Evolutionary conservation across 2,329 filamentous ascomycete genomes (phyloP).

Genomic region (Aspergillus sp.): DNA sequence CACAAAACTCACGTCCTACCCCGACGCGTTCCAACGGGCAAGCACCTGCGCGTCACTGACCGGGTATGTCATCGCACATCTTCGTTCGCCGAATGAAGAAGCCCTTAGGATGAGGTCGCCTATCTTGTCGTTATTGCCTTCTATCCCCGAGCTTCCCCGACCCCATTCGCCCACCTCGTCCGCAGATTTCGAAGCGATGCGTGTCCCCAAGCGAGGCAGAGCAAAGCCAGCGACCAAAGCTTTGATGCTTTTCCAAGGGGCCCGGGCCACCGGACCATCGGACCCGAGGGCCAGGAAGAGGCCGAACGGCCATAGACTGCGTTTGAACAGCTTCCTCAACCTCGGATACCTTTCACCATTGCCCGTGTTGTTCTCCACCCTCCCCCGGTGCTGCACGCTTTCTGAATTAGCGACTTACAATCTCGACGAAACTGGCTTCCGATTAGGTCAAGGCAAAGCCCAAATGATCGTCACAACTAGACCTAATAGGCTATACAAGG

Average conservation of each 20-base stretch:
- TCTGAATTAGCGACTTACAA: constrained; percentile 3
- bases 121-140: no score
- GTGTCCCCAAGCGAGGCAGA: background rate
- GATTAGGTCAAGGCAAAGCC: background rate
- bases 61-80: no score
- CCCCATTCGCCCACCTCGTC: background rate
- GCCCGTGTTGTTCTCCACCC: background rate
- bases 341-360: background rate
- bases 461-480: background rate
- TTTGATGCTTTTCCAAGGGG: constrained; percentile 2
- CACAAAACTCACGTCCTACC: no score
- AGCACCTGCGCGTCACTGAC: no score
- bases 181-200: background rate
- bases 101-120: no score
- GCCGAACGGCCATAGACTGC: background rate
- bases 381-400: background rate
- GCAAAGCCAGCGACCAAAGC: background rate
- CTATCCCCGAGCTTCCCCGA: no score
- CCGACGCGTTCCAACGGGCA: no score
- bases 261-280: background rate
- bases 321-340: background rate
- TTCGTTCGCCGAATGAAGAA: no score
- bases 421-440: constrained; percentile 4
- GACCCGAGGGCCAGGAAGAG: background rate
- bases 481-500: background rate